Percentiles rank a stretch among this genome's conserved stretches.
Conservation (phyloP, 1,139 yeast species). For the Kazachstania sp. region DNA sequence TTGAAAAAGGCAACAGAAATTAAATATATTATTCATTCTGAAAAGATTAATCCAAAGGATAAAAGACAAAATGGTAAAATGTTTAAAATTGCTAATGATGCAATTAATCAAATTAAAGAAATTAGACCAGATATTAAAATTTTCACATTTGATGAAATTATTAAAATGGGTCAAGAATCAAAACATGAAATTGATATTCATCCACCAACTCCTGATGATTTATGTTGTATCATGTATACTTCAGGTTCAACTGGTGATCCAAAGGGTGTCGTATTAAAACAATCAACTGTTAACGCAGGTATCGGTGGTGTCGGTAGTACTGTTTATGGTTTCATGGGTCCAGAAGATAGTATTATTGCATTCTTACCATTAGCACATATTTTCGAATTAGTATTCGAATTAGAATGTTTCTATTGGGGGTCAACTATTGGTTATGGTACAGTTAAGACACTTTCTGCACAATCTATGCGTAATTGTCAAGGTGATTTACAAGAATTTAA, state of each 20-base stretch:
- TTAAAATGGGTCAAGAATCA: conserved; percentile 51
- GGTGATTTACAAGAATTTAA: conserved; percentile 83
- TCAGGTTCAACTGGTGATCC: conserved; percentile 98
- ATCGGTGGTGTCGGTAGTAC: conserved; percentile 70
- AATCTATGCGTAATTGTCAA: conserved; percentile 71
- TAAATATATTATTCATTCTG: conserved; percentile 64
- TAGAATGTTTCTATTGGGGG: conserved; percentile 81
- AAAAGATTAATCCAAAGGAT: conserved; percentile 51
- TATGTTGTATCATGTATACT: conserved; percentile 93
- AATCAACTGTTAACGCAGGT: conserved; percentile 73
- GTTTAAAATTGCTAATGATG: conserved; percentile 47
- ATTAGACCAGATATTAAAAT: conserved; percentile 72
- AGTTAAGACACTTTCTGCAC: conserved; percentile 83
- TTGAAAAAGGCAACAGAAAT: conserved; percentile 55
- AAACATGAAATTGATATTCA: conserved; percentile 29
- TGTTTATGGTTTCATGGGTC: conserved; percentile 45
- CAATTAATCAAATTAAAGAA: conserved; percentile 49
- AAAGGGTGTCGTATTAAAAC: conserved; percentile 87
- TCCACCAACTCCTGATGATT: conserved; percentile 63
- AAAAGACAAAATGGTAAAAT: conserved; percentile 55
- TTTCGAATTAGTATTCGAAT: conserved; percentile 84
- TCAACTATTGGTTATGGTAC: conserved; percentile 81
- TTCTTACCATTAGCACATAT: conserved; percentile 95
- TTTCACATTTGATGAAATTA: conserved; percentile 55
- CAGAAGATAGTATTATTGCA: conserved; percentile 65